A percentile compares a stretch with the other conserved stretches of the same genome.
Evolutionary conservation across 2,329 filamentous ascomycete species (phyloP).

Genomic region (Sarocladiaceae sp.): DNA sequence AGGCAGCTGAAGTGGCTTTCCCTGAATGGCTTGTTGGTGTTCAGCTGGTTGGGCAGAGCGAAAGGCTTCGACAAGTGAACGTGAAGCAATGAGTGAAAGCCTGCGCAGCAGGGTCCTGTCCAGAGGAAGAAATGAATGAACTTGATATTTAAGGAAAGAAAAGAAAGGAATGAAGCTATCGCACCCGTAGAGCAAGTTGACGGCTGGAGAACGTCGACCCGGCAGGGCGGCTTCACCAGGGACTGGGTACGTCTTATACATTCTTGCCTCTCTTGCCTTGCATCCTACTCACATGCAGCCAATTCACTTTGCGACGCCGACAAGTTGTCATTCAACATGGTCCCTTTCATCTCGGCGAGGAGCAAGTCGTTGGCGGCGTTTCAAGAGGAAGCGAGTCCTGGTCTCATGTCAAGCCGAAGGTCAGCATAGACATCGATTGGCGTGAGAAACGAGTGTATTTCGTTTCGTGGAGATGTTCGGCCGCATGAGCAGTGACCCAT

Average conservation of each 20-base stretch:
- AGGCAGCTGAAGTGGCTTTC: conserved; percentile 17
- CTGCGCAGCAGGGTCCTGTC: conserved; percentile 25
- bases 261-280: no score
- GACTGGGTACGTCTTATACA: conserved; percentile 1
- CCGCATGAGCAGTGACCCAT: no score
- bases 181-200: background rate
- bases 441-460: no score
- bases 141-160: conserved; percentile 12
- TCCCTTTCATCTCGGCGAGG: conserved; percentile 5
- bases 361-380: background rate
- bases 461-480: no score
- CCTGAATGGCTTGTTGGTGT: conserved; percentile 10
- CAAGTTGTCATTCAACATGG: no score
- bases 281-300: no score
- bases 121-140: conserved; percentile 14
- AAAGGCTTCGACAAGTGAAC: no score
- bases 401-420: conserved; percentile 4
- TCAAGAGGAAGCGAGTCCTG: conserved; percentile 1
- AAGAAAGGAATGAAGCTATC: conserved; percentile 12
- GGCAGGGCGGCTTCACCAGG: background rate
- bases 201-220: background rate
- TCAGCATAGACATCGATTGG: no score
- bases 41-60: conserved; percentile 1
- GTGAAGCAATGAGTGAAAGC: conserved; percentile 22
- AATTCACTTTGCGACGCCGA: no score